Conservation (phyloP, 2,329 filamentous ascomycete species). For the Talaromyces sp. region DNA sequence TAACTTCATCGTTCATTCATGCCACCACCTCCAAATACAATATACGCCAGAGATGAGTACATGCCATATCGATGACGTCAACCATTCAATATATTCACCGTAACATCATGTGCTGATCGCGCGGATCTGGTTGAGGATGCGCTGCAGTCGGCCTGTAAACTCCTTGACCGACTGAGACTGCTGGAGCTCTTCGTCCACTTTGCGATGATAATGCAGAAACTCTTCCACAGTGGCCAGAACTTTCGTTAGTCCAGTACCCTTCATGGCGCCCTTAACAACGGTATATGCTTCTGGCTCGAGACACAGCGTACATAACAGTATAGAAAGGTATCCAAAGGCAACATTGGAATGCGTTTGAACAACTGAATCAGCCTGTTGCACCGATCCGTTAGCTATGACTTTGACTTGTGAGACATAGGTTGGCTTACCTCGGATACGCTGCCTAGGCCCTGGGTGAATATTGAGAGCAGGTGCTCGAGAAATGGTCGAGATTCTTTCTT, state of each 20-base stretch:
- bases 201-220: constrained; percentile 58
- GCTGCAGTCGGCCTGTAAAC: constrained; percentile 53
- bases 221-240: constrained; percentile 59
- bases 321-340: constrained; percentile 77
- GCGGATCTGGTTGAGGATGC: constrained; percentile 49
- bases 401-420: not conserved
- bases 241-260: constrained; percentile 45
- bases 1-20: not conserved
- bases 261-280: constrained; percentile 43
- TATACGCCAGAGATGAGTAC: not conserved
- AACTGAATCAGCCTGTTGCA: constrained; percentile 48
- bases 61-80: constrained; percentile 1
- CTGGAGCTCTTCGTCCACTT: constrained; percentile 51
- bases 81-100: not conserved
- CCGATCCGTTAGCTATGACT: not conserved
- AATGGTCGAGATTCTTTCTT: constrained; percentile 40
- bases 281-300: constrained; percentile 49
- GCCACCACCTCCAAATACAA: not conserved
- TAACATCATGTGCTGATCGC: constrained; percentile 8
- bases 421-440: constrained; percentile 63
- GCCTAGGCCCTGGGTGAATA: constrained; percentile 66
- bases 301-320: constrained; percentile 78
- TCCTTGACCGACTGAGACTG: constrained; percentile 44
- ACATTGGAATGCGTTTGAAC: constrained; percentile 76
- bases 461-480: constrained; percentile 57